Conservation (phyloP, 1,139 yeast species). For the Chernovozyma aurita region DNA sequence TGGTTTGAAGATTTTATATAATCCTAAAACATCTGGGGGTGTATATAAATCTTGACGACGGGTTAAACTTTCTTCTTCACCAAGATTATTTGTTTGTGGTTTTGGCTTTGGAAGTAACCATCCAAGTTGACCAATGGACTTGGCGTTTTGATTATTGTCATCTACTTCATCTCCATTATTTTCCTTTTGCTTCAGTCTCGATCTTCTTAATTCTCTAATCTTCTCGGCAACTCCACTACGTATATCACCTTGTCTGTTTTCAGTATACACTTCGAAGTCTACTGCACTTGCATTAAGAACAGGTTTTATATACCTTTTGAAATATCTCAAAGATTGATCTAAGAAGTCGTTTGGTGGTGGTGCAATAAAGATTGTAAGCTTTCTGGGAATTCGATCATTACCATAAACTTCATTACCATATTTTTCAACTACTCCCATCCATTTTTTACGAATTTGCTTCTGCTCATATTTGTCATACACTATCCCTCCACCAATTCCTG, state of each 20-base stretch:
- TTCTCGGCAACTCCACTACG: conserved; percentile 78
- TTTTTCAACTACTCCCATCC: conserved; percentile 58
- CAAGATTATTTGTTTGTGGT: conserved; percentile 2
- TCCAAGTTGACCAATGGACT: conserved; percentile 10
- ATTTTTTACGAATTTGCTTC: conserved; percentile 56
- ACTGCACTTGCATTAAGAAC: conserved; percentile 80
- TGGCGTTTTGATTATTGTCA: conserved; percentile 3
- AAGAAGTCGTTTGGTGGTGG: conserved; percentile 96
- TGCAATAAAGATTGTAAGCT: conserved; percentile 76
- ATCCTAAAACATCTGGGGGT: conserved; percentile 56
- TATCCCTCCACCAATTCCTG: conserved; percentile 64
- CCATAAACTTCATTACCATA: conserved; percentile 36
- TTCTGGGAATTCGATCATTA: conserved; percentile 57
- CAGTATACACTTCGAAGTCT: conserved; percentile 73
- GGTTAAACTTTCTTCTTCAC: conserved; percentile 19
- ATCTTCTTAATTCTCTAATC: conserved; percentile 59
- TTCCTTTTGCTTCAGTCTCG: conserved; percentile 6
- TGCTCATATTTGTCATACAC: conserved; percentile 78
- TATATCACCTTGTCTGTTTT: conserved; percentile 86
- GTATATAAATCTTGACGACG: conserved; percentile 41
- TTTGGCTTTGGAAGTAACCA: neutral
- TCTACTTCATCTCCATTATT: conserved; percentile 7
- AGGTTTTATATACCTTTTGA: conserved; percentile 83
- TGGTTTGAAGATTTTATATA: conserved; percentile 39
- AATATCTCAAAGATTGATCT: conserved; percentile 68